These are phyloP conservation scores for Tricholoma bakamatsutake DNA, from an alignment of 768 basidiomycete species.

Conservation along the genomic window DNA sequence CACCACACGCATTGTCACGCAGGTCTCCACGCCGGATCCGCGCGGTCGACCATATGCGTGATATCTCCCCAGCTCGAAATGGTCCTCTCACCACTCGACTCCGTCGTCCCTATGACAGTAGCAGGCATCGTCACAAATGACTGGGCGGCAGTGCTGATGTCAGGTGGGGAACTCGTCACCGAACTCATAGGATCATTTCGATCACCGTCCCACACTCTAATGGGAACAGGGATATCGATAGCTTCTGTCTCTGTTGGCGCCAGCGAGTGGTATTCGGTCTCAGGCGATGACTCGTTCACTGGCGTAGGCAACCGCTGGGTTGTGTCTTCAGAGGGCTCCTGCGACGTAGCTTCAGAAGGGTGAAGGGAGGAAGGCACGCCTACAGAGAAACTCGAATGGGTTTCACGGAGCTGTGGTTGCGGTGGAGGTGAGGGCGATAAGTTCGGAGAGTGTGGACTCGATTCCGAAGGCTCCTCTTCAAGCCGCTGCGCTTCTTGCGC, in stretches of 20 bases:
- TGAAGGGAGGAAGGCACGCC: not conserved
- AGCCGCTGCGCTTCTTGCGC: constrained; percentile 19
- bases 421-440: not conserved
- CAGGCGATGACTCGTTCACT: constrained; percentile 1
- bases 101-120: constrained; percentile 53
- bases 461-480: constrained; percentile 12
- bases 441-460: not conserved
- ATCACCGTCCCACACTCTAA: constrained; percentile 8
- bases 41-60: constrained; percentile 37
- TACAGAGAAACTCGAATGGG: not conserved
- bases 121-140: constrained; percentile 66
- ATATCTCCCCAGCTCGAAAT: constrained; percentile 44
- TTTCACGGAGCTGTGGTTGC: not conserved
- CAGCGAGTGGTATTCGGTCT: not conserved
- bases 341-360: constrained; percentile 12
- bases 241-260: constrained; percentile 3
- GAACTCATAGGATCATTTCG: constrained; percentile 11
- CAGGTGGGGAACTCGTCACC: constrained; percentile 38
- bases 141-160: constrained; percentile 63
- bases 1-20: constrained; percentile 26
- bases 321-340: not conserved
- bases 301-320: not conserved
- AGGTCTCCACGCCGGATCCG: constrained; percentile 32
- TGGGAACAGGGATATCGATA: constrained; percentile 8
- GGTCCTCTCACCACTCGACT: constrained; percentile 37